These are phyloP conservation scores for Tetracladium marchalianum DNA, from an alignment of 495 filamentous ascomycete species.

Conservation along the genomic window DNA sequence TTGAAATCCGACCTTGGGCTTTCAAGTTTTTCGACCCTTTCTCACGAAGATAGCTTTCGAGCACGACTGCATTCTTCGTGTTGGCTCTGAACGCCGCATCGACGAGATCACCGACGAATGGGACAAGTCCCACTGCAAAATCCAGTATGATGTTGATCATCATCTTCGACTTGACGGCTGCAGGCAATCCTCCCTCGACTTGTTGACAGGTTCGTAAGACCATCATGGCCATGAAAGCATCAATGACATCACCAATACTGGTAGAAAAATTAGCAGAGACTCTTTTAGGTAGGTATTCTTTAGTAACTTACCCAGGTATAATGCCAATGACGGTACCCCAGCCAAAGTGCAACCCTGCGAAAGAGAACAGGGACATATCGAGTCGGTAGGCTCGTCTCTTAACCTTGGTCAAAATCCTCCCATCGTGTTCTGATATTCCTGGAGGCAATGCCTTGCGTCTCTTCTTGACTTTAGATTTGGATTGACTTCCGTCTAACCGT, in stretches of 20 bases:
- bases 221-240: constrained; percentile 57
- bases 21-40: constrained; percentile 40
- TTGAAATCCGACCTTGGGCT: constrained; percentile 20
- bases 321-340: constrained; percentile 75
- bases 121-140: constrained; percentile 72
- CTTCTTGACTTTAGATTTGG: constrained; percentile 48
- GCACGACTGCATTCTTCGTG: constrained; percentile 62
- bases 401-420: constrained; percentile 65
- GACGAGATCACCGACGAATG: constrained; percentile 73
- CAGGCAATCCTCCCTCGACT: constrained; percentile 62
- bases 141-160: constrained; percentile 67
- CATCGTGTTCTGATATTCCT: constrained; percentile 71
- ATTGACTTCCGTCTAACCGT: constrained; percentile 44
- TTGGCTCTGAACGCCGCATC: constrained; percentile 58
- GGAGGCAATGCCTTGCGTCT: constrained; percentile 57
- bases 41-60: constrained; percentile 61
- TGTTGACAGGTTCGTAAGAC: constrained; percentile 56
- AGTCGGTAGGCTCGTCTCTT: constrained; percentile 72
- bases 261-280: neutral
- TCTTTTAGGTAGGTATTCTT: neutral
- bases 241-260: constrained; percentile 67
- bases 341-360: constrained; percentile 68
- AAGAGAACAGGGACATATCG: constrained; percentile 69
- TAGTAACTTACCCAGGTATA: constrained; percentile 57
- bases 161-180: constrained; percentile 52